These are phyloP conservation scores for Candida hungchunana DNA, from an alignment of 805 yeast species.

Conservation along the genomic window DNA sequence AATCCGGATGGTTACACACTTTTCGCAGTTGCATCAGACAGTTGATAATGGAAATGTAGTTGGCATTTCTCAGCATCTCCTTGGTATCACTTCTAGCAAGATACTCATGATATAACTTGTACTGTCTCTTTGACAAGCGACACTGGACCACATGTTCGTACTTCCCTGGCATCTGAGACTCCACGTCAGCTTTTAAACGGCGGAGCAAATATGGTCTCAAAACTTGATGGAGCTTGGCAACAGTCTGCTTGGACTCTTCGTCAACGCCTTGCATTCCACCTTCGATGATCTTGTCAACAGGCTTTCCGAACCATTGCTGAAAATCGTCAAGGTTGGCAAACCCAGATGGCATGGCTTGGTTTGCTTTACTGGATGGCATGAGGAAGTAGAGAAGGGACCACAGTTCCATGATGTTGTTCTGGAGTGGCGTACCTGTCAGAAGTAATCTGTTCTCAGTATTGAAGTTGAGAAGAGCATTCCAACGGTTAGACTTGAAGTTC, in stretches of 20 bases:
- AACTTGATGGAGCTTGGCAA: conserved; percentile 86
- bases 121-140: conserved; percentile 85
- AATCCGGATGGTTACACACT: conserved; percentile 94
- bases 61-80: conserved; percentile 91
- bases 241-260: conserved; percentile 79
- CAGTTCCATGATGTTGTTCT: conserved; percentile 88
- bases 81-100: conserved; percentile 95
- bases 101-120: conserved; percentile 91
- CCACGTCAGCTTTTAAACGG: conserved; percentile 93
- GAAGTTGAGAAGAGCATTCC: conserved; percentile 94
- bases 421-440: conserved; percentile 95
- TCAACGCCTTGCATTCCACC: conserved; percentile 56
- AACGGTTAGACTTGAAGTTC: conserved; percentile 91
- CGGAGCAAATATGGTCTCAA: conserved; percentile 88
- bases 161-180: conserved; percentile 98
- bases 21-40: conserved; percentile 97
- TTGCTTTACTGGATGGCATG: conserved; percentile 84
- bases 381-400: conserved; percentile 94
- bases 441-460: conserved; percentile 85
- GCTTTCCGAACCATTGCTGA: conserved; percentile 98
- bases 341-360: conserved; percentile 77
- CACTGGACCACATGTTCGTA: conserved; percentile 94
- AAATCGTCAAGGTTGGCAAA: conserved; percentile 95
- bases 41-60: conserved; percentile 89
- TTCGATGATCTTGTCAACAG: conserved; percentile 90